A percentile compares a stretch with the other conserved stretches of the same genome.
These are phyloP conservation scores for Myotisia sp. DNA, from an alignment of 2,329 filamentous ascomycete genomes.

Conservation along the genomic window DNA sequence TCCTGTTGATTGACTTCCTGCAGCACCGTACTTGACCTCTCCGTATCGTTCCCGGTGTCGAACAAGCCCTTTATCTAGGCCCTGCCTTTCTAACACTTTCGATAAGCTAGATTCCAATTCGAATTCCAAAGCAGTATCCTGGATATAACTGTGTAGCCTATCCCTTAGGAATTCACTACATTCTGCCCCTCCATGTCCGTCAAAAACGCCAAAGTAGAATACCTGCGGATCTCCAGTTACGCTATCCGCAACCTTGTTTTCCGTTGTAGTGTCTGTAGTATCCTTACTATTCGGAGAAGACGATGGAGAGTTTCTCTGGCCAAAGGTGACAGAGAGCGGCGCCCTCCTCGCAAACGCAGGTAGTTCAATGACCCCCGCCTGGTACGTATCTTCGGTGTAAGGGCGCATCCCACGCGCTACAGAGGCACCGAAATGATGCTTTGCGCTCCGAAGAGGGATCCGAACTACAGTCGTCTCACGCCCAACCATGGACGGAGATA, in stretches of 20 bases:
- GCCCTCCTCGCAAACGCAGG: slow-evolving; percentile 80
- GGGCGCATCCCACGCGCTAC: slow-evolving; percentile 66
- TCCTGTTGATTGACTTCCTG: background rate
- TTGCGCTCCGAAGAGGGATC: slow-evolving; percentile 82
- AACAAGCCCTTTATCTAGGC: slow-evolving; percentile 4
- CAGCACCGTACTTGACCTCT: background rate
- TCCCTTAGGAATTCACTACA: slow-evolving; percentile 79
- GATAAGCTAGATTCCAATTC: slow-evolving; percentile 62
- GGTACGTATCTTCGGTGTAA: slow-evolving; percentile 87
- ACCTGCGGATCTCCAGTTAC: slow-evolving; percentile 83
- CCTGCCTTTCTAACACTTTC: slow-evolving; percentile 16
- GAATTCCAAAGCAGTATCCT: slow-evolving; percentile 63
- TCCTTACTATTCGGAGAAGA: no score
- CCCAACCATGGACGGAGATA: slow-evolving; percentile 45
- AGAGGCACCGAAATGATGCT: slow-evolving; percentile 83
- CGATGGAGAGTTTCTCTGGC: no score
- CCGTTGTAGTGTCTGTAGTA: slow-evolving; percentile 10
- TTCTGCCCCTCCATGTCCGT: slow-evolving; percentile 82
- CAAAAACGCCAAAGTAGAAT: slow-evolving; percentile 95
- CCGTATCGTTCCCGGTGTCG: slow-evolving; percentile 6
- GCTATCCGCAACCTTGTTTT: slow-evolving; percentile 55
- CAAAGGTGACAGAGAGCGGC: slow-evolving; percentile 47
- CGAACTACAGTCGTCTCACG: slow-evolving; percentile 86
- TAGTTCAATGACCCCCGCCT: slow-evolving; percentile 84
- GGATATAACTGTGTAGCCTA: slow-evolving; percentile 74